phyloP scores from a whole-genome alignment of 2,329 filamentous ascomycete species.

The Tolypocladium endophyticum region DNA sequence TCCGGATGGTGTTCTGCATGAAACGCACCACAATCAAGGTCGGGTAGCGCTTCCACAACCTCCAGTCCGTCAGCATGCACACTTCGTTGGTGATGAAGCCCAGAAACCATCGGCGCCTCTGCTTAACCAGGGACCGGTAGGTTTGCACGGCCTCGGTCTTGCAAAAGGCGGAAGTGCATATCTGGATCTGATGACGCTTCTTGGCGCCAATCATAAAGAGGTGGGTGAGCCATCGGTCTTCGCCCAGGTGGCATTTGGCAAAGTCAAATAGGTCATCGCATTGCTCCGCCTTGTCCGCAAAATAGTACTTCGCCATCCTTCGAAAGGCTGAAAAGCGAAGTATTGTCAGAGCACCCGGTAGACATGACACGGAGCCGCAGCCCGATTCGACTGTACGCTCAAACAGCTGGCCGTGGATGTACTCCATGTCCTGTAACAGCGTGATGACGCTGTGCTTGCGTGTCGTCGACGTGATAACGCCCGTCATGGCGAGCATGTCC shows the following conservation, averaged over 20 bases:
- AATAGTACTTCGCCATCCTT: constrained; percentile 97
- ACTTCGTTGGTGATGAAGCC: constrained; percentile 97
- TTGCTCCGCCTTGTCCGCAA: constrained; percentile 91
- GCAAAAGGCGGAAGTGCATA: constrained; percentile 96
- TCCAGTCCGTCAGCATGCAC: constrained; percentile 92
- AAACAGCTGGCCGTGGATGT: constrained; percentile 92
- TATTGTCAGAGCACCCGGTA: constrained; percentile 92
- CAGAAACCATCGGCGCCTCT: constrained; percentile 90
- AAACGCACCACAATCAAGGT: constrained; percentile 78
- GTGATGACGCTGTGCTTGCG: constrained; percentile 83
- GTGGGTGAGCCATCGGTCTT: constrained; percentile 95
- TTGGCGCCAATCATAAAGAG: constrained; percentile 97
- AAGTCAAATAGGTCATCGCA: constrained; percentile 96
- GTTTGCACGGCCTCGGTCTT: constrained; percentile 96
- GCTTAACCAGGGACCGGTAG: constrained; percentile 77
- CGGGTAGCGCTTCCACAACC: constrained; percentile 85
- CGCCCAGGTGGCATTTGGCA: constrained; percentile 87
- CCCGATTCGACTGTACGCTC: constrained; percentile 92
- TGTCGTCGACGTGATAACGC: constrained; percentile 91
- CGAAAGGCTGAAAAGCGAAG: constrained; percentile 92
- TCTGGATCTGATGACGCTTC: constrained; percentile 88
- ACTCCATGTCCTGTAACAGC: constrained; percentile 93
- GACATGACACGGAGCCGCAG: constrained; percentile 86
- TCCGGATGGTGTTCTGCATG: constrained; percentile 93
- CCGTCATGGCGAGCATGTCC: constrained; percentile 96